phyloP scores from a whole-genome alignment of 257 asterid genomes.

The Forsythia viridissima region DNA sequence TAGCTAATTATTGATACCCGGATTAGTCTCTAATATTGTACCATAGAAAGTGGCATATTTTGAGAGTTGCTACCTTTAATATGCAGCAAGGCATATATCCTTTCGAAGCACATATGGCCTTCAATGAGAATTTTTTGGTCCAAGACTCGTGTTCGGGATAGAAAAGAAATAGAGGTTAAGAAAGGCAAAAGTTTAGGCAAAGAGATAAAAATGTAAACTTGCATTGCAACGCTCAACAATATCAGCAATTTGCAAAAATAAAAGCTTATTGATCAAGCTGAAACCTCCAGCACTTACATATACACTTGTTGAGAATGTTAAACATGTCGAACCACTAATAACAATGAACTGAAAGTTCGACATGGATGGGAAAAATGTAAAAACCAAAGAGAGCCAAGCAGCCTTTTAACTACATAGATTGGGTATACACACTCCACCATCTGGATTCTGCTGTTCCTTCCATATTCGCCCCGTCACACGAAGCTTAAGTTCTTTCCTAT shows the following conservation, averaged over 20 bases:
- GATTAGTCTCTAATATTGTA: not conserved
- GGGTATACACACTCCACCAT: conserved; percentile 50
- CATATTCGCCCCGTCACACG: conserved; percentile 55
- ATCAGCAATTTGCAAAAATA: not conserved
- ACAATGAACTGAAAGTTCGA: conserved; percentile 10
- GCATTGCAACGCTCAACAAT: not conserved
- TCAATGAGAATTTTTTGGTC: not conserved
- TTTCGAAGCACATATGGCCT: not conserved
- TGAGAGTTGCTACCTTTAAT: too few species aligned
- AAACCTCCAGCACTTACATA: not conserved
- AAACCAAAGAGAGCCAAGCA: not conserved
- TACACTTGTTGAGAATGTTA: conserved; percentile 18
- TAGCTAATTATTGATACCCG: too few species aligned
- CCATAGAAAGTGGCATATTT: too few species aligned
- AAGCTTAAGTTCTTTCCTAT: conserved; percentile 56
- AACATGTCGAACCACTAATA: conserved; percentile 10
- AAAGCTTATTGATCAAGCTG: not conserved
- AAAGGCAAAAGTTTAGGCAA: not conserved
- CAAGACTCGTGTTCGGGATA: not conserved
- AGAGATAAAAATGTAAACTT: not conserved
- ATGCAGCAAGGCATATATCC: too few species aligned
- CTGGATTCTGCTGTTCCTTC: conserved; percentile 51
- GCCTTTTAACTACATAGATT: conserved; percentile 37
- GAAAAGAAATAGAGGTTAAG: too few species aligned
- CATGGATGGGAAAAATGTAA: not conserved